phyloP scores from a whole-genome alignment of 2,329 filamentous ascomycete species.

The Hymenoscyphus infarciens region DNA sequence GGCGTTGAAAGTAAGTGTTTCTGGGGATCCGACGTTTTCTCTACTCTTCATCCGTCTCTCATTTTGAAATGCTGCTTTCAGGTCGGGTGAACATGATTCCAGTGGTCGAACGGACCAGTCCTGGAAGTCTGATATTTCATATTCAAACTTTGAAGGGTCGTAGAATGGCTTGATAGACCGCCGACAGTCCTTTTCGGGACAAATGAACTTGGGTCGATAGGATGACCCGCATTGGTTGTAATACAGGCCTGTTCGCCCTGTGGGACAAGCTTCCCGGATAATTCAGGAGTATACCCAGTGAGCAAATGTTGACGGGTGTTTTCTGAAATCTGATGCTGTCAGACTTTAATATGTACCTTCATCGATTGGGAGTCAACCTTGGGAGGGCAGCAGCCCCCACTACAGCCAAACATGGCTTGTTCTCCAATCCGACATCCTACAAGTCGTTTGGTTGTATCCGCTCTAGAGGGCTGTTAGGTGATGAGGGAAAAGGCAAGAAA shows the following conservation, averaged over 20 bases:
- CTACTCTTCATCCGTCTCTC: not conserved
- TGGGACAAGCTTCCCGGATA: not conserved
- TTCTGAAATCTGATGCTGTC: constrained; percentile 3
- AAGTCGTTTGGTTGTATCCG: not conserved
- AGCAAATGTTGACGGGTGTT: constrained; percentile 6
- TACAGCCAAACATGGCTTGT: not conserved
- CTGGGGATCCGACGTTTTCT: not conserved
- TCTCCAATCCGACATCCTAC: constrained; percentile 3
- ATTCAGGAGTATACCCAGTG: not conserved
- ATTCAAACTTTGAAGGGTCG: constrained; percentile 6
- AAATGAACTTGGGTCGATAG: constrained; percentile 11
- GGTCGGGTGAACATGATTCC: not conserved
- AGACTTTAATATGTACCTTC: not conserved
- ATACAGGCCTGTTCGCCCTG: constrained; percentile 5
- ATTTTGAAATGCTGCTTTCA: constrained; percentile 4
- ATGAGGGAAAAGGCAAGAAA: not conserved
- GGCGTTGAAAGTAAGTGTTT: not conserved
- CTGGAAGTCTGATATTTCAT: constrained; percentile 8
- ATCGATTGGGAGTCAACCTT: not conserved
- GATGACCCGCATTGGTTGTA: constrained; percentile 5
- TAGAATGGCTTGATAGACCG: constrained; percentile 9
- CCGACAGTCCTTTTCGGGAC: constrained; percentile 3
- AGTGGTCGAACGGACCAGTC: constrained; percentile 9
- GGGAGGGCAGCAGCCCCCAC: constrained; percentile 5
- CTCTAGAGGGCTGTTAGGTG: not conserved